Base-by-base conservation (phyloP, 225 moss, liverwort and hornwort species). In the Anthoceros angustus region DNA sequence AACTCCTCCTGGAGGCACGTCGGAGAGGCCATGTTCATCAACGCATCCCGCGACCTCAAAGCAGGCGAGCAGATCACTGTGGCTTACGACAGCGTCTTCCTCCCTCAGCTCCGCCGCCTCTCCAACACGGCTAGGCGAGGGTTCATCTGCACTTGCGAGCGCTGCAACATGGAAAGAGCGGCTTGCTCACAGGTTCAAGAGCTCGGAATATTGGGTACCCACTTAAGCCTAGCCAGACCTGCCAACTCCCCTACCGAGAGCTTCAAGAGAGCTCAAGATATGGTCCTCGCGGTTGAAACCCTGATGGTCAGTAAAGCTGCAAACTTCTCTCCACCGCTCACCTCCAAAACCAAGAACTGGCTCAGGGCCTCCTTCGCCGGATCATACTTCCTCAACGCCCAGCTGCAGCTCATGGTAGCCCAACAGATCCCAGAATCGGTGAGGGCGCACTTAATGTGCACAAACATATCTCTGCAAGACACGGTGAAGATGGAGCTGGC, bases 51-150 rank as follows among this genome's bases (percentile, higher is more conserved):
- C 9, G 68, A 70, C 63, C 61, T 80, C 1, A 69, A 72, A 12
- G 62, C 39, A 5, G 72, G 72, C 26, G 78, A 84, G 0, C 70
- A 88, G 41, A 62, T 88, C 4, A 81, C 76, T 9, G 66, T 85
- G 0, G 70, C 76, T 0, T 88, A 86, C 39, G 83, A 82, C n/a
- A 77, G 86, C 62, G 78, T 86, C 8, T 77, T 88, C 42, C 66
- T 41, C 1, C 76, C 70, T 0, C 69, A 80, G 23, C 68, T 69
- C 25, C 75, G 78, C 12, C 62, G 75, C 12, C 70, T 77, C 43
- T 14, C 15, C 16, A 20, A 14, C 3, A 14, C 49, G 15, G 40
- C 66, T 25, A 81, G 72, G 50, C 73, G 78, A 63, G 79, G 72
- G 21, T 88, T 82, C 62, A 62, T 72, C 9, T 86, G 79, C 73